Evolutionary conservation across 192 early-diverging fungal genomes (phyloP).

Genomic region (Coemansia erecta): DNA sequence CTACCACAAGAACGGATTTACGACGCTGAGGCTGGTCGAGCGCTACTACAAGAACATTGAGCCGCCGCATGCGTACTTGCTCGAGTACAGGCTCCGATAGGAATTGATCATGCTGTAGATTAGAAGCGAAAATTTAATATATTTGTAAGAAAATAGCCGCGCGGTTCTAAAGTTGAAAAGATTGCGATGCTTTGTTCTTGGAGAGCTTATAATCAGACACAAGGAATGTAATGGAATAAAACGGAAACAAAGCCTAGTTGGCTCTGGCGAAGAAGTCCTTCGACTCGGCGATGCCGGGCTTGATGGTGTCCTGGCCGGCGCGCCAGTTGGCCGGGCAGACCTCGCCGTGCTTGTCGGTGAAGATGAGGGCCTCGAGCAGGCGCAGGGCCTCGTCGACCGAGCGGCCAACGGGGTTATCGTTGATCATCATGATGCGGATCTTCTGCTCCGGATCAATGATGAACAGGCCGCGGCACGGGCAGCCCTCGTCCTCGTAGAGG

Average conservation of each 20-base stretch:
- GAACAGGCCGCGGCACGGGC: slow-evolving; percentile 83
- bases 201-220: not conserved
- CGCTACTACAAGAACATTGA: slow-evolving; percentile 84
- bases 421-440: slow-evolving; percentile 84
- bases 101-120: not conserved
- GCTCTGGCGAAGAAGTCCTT: slow-evolving; percentile 69
- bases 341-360: slow-evolving; percentile 82
- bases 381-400: slow-evolving; percentile 84
- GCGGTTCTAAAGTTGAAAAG: not conserved
- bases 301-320: slow-evolving; percentile 73
- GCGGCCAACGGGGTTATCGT: slow-evolving; percentile 87
- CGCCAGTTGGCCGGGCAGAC: slow-evolving; percentile 86
- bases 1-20: slow-evolving; percentile 80
- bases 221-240: not conserved
- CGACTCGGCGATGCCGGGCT: slow-evolving; percentile 61
- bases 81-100: slow-evolving; percentile 40
- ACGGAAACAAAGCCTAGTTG: slow-evolving; percentile 20
- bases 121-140: too few species aligned
- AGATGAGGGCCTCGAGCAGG: slow-evolving; percentile 88
- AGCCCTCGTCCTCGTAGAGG: slow-evolving; percentile 72
- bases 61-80: slow-evolving; percentile 77
- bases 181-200: too few species aligned
- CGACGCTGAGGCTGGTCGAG: slow-evolving; percentile 54
- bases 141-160: too few species aligned
- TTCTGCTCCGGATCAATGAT: slow-evolving; percentile 90